Conservation (phyloP, 2,329 filamentous ascomycete genomes). For the Massarina eburnea region DNA sequence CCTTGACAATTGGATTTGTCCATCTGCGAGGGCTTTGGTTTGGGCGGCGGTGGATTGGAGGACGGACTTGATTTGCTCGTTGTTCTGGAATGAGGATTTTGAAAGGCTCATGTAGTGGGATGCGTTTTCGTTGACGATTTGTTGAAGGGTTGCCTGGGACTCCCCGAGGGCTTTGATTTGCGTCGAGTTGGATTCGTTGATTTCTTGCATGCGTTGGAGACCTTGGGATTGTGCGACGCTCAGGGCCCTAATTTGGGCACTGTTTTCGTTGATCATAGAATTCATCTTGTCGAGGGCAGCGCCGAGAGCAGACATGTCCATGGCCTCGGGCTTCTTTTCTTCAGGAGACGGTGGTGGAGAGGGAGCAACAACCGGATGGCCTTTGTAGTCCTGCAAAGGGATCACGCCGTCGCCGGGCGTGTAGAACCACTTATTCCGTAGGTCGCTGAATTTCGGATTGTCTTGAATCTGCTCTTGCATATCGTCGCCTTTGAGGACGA, state of each 20-base stretch:
- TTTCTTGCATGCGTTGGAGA: slow-evolving; percentile 39
- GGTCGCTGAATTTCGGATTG: slow-evolving; percentile 28
- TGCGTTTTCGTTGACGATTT: slow-evolving; percentile 34
- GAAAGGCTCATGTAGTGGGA: slow-evolving; percentile 40
- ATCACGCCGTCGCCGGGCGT: slow-evolving; percentile 32
- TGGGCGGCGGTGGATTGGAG: slow-evolving; percentile 31
- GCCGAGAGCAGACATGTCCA: slow-evolving; percentile 26
- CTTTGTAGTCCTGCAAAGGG: slow-evolving; percentile 32
- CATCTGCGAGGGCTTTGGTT: slow-evolving; percentile 29
- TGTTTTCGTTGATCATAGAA: slow-evolving; percentile 32
- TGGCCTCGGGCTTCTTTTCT: slow-evolving; percentile 9
- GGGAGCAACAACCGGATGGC: slow-evolving; percentile 17
- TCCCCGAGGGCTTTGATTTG: slow-evolving; percentile 39
- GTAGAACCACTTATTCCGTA: slow-evolving; percentile 40
- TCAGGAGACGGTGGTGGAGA: slow-evolving; percentile 4
- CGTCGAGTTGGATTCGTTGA: slow-evolving; percentile 37
- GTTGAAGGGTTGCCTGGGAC: slow-evolving; percentile 32
- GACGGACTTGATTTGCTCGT: slow-evolving; percentile 31
- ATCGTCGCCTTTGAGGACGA: slow-evolving; percentile 38
- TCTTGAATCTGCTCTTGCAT: slow-evolving; percentile 36
- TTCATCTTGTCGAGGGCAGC: slow-evolving; percentile 29
- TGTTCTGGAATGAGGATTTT: slow-evolving; percentile 32
- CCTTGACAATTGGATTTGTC: slow-evolving; percentile 28
- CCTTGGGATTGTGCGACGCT: slow-evolving; percentile 37
- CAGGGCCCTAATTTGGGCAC: slow-evolving; percentile 35